phyloP scores from a whole-genome alignment of 2,329 filamentous ascomycete species.

The Aspergillus caelatus region DNA sequence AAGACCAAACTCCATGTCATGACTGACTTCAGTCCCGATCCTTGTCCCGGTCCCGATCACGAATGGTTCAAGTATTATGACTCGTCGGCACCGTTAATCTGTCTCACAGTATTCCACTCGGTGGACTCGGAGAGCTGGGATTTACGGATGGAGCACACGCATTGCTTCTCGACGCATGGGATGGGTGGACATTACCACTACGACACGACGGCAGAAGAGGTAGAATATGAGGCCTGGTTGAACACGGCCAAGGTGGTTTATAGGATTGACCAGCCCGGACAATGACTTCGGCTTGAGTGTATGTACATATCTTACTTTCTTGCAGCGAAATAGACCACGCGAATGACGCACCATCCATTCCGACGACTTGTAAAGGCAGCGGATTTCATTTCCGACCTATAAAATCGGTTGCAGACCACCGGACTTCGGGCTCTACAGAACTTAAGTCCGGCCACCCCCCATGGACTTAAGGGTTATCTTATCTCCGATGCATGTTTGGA shows the following conservation, averaged over 20 bases:
- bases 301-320: background rate
- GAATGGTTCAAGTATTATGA: background rate
- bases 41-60: background rate
- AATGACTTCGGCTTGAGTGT: background rate
- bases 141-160: background rate
- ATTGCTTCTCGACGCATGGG: background rate
- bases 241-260: background rate
- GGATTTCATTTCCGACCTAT: no score
- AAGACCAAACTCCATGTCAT: background rate
- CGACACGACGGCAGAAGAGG: background rate
- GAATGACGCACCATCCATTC: no score
- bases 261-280: background rate
- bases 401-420: no score
- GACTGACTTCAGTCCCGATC: background rate
- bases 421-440: background rate
- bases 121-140: background rate
- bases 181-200: background rate
- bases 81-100: background rate
- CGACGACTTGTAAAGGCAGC: no score
- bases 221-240: background rate
- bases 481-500: background rate
- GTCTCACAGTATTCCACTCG: background rate
- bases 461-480: background rate
- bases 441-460: background rate
- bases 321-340: background rate